These are phyloP conservation scores for Pontederia paniculata DNA, from an alignment of 176 grass and related monocot species.

Conservation along the genomic window DNA sequence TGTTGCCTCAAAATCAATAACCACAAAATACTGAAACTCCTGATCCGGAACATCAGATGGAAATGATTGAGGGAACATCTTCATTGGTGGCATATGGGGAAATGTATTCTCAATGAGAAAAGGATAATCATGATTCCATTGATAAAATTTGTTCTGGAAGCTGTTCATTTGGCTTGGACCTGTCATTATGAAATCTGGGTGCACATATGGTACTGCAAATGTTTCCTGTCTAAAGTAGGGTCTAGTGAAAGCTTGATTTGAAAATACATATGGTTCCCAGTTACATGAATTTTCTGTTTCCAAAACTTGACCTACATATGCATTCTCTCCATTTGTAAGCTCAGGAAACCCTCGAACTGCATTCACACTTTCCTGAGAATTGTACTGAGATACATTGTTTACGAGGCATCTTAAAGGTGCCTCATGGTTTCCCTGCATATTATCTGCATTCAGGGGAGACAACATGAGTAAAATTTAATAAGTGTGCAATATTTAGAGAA, in stretches of 20 bases:
- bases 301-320: constrained; percentile 21
- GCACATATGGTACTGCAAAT: constrained; percentile 40
- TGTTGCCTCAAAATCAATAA: constrained; percentile 98
- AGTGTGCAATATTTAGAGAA: no score
- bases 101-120: constrained; percentile 43
- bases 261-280: constrained; percentile 34
- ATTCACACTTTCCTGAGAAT: constrained; percentile 35
- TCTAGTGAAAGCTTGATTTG: constrained; percentile 45
- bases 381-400: constrained; percentile 46
- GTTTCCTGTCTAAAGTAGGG: constrained; percentile 46
- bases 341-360: constrained; percentile 37
- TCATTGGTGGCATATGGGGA: constrained; percentile 48
- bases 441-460: constrained; percentile 43
- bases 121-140: constrained; percentile 37
- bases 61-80: constrained; percentile 51
- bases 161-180: constrained; percentile 30
- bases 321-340: constrained; percentile 28
- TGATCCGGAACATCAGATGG: constrained; percentile 58
- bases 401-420: constrained; percentile 45
- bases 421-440: constrained; percentile 76
- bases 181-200: constrained; percentile 47
- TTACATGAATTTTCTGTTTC: constrained; percentile 23
- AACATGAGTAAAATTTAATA: constrained; percentile 22
- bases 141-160: constrained; percentile 48
- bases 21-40: constrained; percentile 98